Percentiles rank a stretch among this genome's conserved stretches.
Conservation (phyloP, 73 alveolate species). For the Tetrahymena borealis region DNA sequence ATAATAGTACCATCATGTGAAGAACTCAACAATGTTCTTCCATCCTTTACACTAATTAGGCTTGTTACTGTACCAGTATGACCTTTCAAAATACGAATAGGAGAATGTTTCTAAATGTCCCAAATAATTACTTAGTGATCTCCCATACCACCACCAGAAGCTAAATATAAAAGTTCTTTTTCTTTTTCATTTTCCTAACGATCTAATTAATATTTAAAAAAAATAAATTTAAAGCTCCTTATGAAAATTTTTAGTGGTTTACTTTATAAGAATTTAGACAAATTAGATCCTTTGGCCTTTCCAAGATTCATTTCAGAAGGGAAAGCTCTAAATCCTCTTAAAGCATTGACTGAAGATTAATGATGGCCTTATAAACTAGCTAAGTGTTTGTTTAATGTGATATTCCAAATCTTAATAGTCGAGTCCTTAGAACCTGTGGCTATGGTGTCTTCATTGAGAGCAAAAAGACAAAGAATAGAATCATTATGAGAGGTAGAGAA, state of each 20-base stretch:
- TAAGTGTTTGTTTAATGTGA: not conserved
- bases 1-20: not conserved
- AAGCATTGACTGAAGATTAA: not conserved
- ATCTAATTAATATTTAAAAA: not conserved
- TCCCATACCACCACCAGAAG: slow-evolving; percentile 1
- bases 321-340: not conserved
- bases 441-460: not conserved
- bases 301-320: not conserved
- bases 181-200: not conserved
- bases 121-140: not conserved
- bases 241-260: too few relatives aligned
- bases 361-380: not conserved
- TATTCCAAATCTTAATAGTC: not conserved
- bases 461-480: not conserved
- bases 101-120: not conserved
- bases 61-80: not conserved
- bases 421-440: not conserved
- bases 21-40: not conserved
- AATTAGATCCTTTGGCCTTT: not conserved
- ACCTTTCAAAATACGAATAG: not conserved
- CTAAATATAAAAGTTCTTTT: not conserved
- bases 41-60: not conserved
- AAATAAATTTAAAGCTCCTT: not conserved
- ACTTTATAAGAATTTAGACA: not conserved
- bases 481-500: not conserved